Evolutionary conservation across 768 basidiomycete genomes (phyloP), one percentile per base, ranked within the genome.

Genomic region (Macrolepiota fuliginosa): DNA sequence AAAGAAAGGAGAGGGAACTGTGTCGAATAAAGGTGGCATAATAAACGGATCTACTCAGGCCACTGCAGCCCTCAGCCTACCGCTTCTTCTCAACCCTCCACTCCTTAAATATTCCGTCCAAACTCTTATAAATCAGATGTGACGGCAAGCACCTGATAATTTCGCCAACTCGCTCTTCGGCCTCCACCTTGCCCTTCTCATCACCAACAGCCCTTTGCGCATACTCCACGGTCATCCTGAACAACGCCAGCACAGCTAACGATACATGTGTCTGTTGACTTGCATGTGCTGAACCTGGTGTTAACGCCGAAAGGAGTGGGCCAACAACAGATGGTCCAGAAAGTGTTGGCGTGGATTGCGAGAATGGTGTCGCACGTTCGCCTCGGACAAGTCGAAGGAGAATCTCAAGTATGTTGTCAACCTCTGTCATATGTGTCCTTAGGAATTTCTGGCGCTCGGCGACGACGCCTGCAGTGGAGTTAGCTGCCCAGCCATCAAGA

Each of bases 41-140:
- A 45, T 19, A 19, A n/a, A 61, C 49, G 46, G 22, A 24, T 19
- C 9, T 24, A 47, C 19, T 40, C 39, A 40, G n/a, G 2, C 39
- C 15, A 1, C 15, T 17, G 22, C 2, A 49, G 12, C 1, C 47
- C 47, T 13, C 1, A 46, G 12, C 54, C 54, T 63, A 83, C 45
- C 88, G 76, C 49, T 91, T 92, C 78, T 91, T 92, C 67, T 91
- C 89, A 57, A 87, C 86, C 69, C 87, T 80, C 91, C 91, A 93
- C 71, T 96, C 94, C 71, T 92, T 92, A 77, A 95, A 98, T 68
- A 98, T 91, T 32, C 92, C 91, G 74, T 99, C 97, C 72, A 98
- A 73, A 69, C 91, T 92, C 76, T 92, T 92, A 77, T 92, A 91
- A 63, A 96, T 83, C 66, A 96, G 77, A 71, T 93, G 90, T 32